Percentiles rank a stretch among this genome's conserved stretches.
Evolutionary conservation across 306 rosid species (phyloP).

Genomic region (Sicyos edulis): DNA sequence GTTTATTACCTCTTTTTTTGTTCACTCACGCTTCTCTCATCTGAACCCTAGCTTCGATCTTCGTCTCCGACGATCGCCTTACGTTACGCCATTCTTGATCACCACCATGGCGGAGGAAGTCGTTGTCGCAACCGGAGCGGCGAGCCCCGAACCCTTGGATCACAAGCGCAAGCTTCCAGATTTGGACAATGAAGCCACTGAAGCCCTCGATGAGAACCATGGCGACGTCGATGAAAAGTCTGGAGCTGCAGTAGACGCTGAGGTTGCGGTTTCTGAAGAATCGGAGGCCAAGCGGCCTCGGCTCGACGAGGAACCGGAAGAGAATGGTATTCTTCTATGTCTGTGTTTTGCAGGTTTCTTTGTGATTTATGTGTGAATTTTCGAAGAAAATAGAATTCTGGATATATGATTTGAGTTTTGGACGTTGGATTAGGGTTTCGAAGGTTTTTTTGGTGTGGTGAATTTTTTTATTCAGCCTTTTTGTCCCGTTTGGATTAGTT

Average conservation of each 20-base stretch:
- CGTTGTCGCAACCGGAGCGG: slow-evolving; percentile 33
- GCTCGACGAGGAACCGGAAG: slow-evolving; percentile 43
- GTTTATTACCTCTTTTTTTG: not conserved
- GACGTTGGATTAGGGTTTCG: not conserved
- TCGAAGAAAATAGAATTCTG: not conserved
- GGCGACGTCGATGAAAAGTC: slow-evolving; percentile 30
- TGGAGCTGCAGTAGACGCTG: slow-evolving; percentile 12
- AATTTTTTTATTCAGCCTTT: not conserved
- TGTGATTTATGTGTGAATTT: not conserved
- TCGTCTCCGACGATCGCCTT: not conserved
- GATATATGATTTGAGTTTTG: not conserved
- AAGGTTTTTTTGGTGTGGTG: not conserved
- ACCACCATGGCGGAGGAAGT: slow-evolving; percentile 74
- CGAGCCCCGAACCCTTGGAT: slow-evolving; percentile 53
- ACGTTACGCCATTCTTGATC: not conserved
- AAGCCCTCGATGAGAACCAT: slow-evolving; percentile 25
- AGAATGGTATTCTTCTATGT: slow-evolving; percentile 32
- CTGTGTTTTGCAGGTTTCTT: not conserved
- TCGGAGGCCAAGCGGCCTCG: slow-evolving; percentile 64
- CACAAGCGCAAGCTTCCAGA: slow-evolving; percentile 83
- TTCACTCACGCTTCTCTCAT: not conserved
- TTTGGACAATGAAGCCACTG: slow-evolving; percentile 45
- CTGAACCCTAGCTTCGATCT: slow-evolving; percentile 1
- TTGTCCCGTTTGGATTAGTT: not conserved
- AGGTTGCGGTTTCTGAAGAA: slow-evolving; percentile 27